phyloP scores from a whole-genome alignment of 2,329 filamentous ascomycete genomes.

The Uncinocarpus reesii region DNA sequence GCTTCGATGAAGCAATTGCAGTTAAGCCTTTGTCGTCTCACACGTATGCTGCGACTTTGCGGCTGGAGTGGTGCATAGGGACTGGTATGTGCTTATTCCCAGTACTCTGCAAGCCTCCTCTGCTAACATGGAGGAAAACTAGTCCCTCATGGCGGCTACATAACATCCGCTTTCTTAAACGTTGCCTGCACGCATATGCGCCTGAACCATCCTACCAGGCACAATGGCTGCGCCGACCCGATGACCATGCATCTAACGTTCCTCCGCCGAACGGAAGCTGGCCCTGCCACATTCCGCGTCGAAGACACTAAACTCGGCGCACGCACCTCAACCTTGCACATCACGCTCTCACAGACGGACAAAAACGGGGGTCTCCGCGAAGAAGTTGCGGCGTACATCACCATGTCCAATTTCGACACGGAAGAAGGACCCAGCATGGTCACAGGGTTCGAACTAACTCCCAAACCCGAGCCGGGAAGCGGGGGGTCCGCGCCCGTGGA shows the following conservation, averaged over 20 bases:
- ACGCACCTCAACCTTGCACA: constrained; percentile 53
- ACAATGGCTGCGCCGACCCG: constrained; percentile 43
- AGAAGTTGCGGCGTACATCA: constrained; percentile 56
- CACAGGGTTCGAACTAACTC: constrained; percentile 46
- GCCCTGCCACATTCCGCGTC: constrained; percentile 48
- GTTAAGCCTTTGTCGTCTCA: constrained; percentile 39
- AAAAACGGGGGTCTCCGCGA: constrained; percentile 36
- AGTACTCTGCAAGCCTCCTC: no score
- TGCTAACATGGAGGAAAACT: no score
- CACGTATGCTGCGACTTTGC: constrained; percentile 48
- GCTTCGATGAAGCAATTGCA: constrained; percentile 31
- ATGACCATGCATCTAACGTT: constrained; percentile 57
- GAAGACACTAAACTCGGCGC: constrained; percentile 55
- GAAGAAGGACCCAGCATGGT: constrained; percentile 49
- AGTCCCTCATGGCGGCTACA: constrained; percentile 64
- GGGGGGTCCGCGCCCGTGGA: constrained; percentile 14
- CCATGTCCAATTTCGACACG: constrained; percentile 50
- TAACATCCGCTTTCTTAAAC: constrained; percentile 52
- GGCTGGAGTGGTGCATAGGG: constrained; percentile 55
- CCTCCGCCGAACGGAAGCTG: constrained; percentile 51
- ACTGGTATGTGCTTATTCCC: constrained; percentile 33
- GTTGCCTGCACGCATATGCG: constrained; percentile 52
- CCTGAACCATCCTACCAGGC: constrained; percentile 46
- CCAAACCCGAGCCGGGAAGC: constrained; percentile 33
- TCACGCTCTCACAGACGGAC: constrained; percentile 43